Base-by-base conservation (phyloP, 257 asterid genomes). In the Jacaranda copaia region DNA sequence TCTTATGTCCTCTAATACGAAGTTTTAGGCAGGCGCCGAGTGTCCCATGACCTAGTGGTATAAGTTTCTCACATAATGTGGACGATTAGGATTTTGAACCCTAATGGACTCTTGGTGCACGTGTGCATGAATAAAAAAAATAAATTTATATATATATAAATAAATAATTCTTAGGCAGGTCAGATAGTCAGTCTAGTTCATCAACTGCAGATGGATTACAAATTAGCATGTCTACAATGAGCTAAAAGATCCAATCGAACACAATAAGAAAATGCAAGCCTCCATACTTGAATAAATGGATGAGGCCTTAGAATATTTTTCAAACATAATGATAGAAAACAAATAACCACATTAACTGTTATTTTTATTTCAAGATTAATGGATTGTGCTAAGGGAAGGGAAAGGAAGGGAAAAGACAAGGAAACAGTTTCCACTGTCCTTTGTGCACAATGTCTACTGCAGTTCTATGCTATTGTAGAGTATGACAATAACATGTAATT, bases 361-460 rank as follows among this genome's bases (percentile, higher is more conserved):
- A n/a, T 15, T 25, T 18, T 62, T 49, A 56, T 72, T 43, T 56
- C 62, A 11, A 63, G 15, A 42, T 40, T 61, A 61, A 2, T 13
- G 49, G 32, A 25, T 25, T 25, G 32, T 25, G 32, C 32, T 25
- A 2, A 25, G 32, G 1, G 32, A 25, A 25, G 32, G 32, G 32
- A 55, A 53, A 40, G 35, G 9, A 55, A 53, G 40, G 35, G 9
- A 46, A 35, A 48, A 15, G 59, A 51, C 55, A 49, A 45, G 19
- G 15, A 35, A 61, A 13, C 49, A 52, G 51, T 40, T 49, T 64
- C 8, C 15, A 5, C 46, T 64, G 64, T n/a, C 32, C 19, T 70
- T 55, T 20, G 68, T 49, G 78, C 74, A 51, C 56, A 39, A 42
- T 46, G 61, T 59, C 61, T 35, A 72, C 58, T 14, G 52, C 75